Conservation (phyloP, 805 yeast species). For the Lipomyces sp. region DNA sequence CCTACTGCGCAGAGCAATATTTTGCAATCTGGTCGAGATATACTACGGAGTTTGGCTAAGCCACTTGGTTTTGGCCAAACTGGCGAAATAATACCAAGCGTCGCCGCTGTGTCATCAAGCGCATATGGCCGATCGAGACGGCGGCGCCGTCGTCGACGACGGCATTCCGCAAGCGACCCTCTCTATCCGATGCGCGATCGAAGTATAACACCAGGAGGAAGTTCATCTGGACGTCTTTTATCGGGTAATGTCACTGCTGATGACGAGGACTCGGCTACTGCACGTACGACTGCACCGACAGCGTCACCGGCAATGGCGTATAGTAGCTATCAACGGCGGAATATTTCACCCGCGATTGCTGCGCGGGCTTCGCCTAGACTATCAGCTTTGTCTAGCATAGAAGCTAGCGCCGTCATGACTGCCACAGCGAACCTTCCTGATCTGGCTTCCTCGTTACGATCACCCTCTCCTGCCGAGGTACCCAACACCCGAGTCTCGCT, state of each 20-base stretch:
- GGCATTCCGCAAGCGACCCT: background rate
- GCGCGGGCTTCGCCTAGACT: slow-evolving; percentile 8
- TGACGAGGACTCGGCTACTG: background rate
- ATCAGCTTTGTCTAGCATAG: slow-evolving; percentile 9
- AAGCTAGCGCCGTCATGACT: slow-evolving; percentile 1
- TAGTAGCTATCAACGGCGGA: background rate
- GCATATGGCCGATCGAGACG: background rate
- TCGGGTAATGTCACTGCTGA: background rate
- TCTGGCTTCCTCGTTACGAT: slow-evolving; percentile 5
- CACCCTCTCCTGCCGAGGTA: background rate
- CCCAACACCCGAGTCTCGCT: too few species aligned
- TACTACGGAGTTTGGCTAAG: too few species aligned
- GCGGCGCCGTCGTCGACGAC: background rate
- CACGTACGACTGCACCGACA: background rate
- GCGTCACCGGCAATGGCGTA: background rate
- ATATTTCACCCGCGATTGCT: background rate
- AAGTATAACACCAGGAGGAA: too few species aligned
- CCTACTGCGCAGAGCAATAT: too few species aligned
- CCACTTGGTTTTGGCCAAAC: too few species aligned
- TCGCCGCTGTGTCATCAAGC: too few species aligned
- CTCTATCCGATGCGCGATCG: too few species aligned
- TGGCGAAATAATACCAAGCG: too few species aligned
- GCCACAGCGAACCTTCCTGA: slow-evolving; percentile 9
- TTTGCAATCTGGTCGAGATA: too few species aligned
- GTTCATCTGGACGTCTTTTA: background rate